These are phyloP conservation scores for Entonaema liquescens DNA, from an alignment of 495 filamentous ascomycete species.

Conservation along the genomic window DNA sequence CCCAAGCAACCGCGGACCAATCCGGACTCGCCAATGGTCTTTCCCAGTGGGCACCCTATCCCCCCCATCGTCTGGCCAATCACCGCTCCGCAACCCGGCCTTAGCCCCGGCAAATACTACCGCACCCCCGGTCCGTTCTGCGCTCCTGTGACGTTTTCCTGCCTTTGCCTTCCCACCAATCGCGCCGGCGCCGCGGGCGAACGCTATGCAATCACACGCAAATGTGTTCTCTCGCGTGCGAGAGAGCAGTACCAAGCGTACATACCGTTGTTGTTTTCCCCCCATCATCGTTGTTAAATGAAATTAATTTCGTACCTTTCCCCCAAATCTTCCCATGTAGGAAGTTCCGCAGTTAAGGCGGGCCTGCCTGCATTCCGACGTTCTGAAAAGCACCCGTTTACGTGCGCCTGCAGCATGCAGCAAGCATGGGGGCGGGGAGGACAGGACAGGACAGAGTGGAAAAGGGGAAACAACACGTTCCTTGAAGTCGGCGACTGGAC, in stretches of 20 bases:
- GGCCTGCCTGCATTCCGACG: not conserved
- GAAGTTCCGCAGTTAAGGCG: not conserved
- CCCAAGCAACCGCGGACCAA: slow-evolving; percentile 25
- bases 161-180: slow-evolving; percentile 31
- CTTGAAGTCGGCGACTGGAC: slow-evolving; percentile 9
- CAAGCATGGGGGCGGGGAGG: not conserved
- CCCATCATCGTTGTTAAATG: too few relatives aligned
- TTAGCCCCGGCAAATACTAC: slow-evolving; percentile 38
- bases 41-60: not conserved
- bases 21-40: slow-evolving; percentile 20
- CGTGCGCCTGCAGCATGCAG: not conserved
- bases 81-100: slow-evolving; percentile 11
- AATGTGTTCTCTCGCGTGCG: not conserved
- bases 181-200: slow-evolving; percentile 6
- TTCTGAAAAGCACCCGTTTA: not conserved
- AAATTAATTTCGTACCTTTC: not conserved
- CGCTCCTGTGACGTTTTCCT: slow-evolving; percentile 35
- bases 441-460: too few relatives aligned
- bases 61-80: slow-evolving; percentile 20
- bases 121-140: slow-evolving; percentile 15
- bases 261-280: too few relatives aligned
- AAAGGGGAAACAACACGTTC: not conserved
- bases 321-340: not conserved
- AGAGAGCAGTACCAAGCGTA: not conserved
- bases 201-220: slow-evolving; percentile 24